Percentiles rank a stretch among this genome's conserved stretches.
These are phyloP conservation scores for Sporothrix dimorphospora DNA, from an alignment of 2,329 filamentous ascomycete species.

Conservation along the genomic window DNA sequence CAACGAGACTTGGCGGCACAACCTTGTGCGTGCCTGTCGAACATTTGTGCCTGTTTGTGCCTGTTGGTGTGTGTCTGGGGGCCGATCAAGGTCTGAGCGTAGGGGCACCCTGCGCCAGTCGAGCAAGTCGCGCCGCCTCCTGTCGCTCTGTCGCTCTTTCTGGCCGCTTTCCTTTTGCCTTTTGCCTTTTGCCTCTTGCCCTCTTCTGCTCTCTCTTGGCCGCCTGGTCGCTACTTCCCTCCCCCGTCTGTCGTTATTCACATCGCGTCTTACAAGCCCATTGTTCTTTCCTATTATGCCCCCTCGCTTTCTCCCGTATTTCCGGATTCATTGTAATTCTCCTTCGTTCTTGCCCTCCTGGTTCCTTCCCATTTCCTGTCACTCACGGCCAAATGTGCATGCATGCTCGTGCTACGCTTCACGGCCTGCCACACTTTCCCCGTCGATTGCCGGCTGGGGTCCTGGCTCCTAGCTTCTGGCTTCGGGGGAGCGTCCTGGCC, in stretches of 20 bases:
- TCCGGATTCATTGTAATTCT: neutral
- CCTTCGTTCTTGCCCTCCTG: slow-evolving; percentile 7
- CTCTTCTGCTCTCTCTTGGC: neutral
- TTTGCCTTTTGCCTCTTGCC: neutral
- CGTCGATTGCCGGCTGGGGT: slow-evolving; percentile 13
- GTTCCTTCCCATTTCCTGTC: neutral
- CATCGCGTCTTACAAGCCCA: neutral
- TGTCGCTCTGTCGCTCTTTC: slow-evolving; percentile 1
- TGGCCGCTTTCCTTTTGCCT: too few relatives aligned
- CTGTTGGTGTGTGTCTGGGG: slow-evolving; percentile 3
- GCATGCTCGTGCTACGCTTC: slow-evolving; percentile 20
- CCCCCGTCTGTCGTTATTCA: neutral
- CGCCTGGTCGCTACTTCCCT: neutral
- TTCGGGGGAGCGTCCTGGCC: neutral
- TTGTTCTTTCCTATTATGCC: neutral
- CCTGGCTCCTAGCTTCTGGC: neutral
- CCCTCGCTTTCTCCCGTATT: neutral
- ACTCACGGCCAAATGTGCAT: neutral
- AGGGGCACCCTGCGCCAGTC: slow-evolving; percentile 21
- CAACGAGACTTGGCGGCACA: neutral
- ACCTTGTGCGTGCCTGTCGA: neutral
- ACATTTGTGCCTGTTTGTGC: neutral
- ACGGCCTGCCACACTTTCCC: slow-evolving; percentile 13
- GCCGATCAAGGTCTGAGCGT: slow-evolving; percentile 27
- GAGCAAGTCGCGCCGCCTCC: slow-evolving; percentile 5